Base-by-base conservation (phyloP, 192 early-diverging fungal genomes). In the Rhizophlyctis rosea region DNA sequence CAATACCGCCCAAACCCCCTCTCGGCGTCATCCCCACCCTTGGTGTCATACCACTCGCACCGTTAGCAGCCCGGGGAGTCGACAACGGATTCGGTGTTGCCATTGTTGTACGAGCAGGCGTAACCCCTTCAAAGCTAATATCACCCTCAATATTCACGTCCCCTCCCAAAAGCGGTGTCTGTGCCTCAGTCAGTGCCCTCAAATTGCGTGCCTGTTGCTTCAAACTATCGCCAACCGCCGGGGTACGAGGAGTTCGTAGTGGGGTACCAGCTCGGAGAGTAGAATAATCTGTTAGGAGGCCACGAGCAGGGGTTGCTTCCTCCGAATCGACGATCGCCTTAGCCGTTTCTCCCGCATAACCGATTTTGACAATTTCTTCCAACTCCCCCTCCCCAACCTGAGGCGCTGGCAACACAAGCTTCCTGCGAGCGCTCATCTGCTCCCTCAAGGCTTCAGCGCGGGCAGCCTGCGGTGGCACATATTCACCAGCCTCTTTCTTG, bases 361-460 rank as follows among this genome's bases (percentile, higher is more conserved):
- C 93, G 32, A 96, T 83, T 72, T 95, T 94, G 25, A 93, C 89
- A 54, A 96, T 89, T 44, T 90, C 88, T 33, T 95, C 95, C 30
- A 99, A 68, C 70, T 99, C 96, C 4, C 75, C 75, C 58, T 96
- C 92, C 44, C 86, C 82, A 5, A 99, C 88, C 76, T 96, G 95
- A 25, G 96, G 96, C 0, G 89, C 72, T 11, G 96, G 96, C 30
- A 99, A 79, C 32, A 86, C 76, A 31, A 99, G 70, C 64, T 82
- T 86, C 48, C 83, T 81, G 47, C 96, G 84, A 32, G 61, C 75
- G 23, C 64, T 69, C 18, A 67, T 67, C 54, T 90, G 89, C 21
- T 82, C 71, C 53, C 81, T 75, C 70, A 88, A 83, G 39, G 89
- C 90, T 0, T 82, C 87, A 44, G 90, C 90, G 44, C 89, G 78